Conservation (phyloP, 2,329 filamentous ascomycete species). For the Colletotrichum sp. region DNA sequence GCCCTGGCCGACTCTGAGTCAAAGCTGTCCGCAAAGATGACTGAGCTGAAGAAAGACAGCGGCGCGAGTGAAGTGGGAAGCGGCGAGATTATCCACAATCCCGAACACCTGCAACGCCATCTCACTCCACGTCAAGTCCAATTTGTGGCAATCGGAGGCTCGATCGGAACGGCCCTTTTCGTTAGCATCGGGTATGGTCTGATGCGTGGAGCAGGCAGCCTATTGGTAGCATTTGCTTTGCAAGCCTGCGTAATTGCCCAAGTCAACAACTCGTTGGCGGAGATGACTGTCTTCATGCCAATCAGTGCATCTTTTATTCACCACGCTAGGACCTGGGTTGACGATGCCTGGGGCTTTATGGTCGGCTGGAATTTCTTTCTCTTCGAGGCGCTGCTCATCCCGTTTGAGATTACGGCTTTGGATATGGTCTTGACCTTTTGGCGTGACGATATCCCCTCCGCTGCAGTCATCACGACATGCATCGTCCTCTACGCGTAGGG, state of each 20-base stretch:
- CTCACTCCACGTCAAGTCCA: not conserved
- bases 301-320: conserved; percentile 49
- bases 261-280: conserved; percentile 42
- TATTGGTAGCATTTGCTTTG: not conserved
- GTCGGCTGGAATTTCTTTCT: conserved; percentile 57
- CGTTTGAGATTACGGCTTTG: conserved; percentile 55
- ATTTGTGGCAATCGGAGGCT: not conserved
- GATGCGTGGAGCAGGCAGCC: not conserved
- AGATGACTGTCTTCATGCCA: conserved; percentile 32
- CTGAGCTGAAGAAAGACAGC: not conserved
- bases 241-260: conserved; percentile 30
- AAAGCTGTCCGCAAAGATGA: not conserved
- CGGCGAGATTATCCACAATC: not conserved
- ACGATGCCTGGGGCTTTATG: conserved; percentile 53
- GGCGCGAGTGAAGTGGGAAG: not conserved
- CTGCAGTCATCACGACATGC: conserved; percentile 19
- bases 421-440: conserved; percentile 43
- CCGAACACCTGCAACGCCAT: not conserved
- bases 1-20: not conserved
- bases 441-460: conserved; percentile 31
- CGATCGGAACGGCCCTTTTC: not conserved
- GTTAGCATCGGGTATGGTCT: not conserved
- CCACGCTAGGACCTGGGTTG: conserved; percentile 55
- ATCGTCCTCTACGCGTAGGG: conserved; percentile 3
- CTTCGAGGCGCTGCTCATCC: conserved; percentile 55